Evolutionary conservation across 140 eudicot genomes (phyloP).

Genomic region (Bidens hawaiensis): DNA sequence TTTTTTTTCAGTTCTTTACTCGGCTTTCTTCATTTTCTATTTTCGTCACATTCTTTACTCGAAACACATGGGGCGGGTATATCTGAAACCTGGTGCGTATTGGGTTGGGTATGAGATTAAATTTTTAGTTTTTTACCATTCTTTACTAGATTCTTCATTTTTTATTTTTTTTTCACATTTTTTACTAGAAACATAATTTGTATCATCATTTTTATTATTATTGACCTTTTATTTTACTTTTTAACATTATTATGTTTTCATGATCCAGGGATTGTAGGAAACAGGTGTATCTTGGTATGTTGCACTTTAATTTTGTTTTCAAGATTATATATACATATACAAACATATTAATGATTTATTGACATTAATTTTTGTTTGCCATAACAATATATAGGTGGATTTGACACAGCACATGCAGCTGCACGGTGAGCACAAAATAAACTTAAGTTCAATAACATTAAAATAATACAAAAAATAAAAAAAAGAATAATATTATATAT

Average conservation of each 20-base stretch:
- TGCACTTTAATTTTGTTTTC: background rate
- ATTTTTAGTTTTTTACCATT: too few relatives aligned
- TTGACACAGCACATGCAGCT: constrained; percentile 99
- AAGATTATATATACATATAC: background rate
- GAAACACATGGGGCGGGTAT: too few relatives aligned
- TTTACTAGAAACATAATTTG: too few relatives aligned
- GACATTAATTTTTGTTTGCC: background rate
- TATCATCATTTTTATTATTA: background rate
- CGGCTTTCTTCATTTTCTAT: too few relatives aligned
- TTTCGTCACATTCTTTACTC: too few relatives aligned
- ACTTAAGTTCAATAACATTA: background rate
- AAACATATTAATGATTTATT: too few relatives aligned
- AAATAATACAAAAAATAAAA: background rate
- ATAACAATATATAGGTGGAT: constrained; percentile 65
- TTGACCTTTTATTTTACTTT: background rate
- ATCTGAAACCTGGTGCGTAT: too few relatives aligned
- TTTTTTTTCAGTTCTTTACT: too few relatives aligned
- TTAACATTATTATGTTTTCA: constrained; percentile 6
- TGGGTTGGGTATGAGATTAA: too few relatives aligned
- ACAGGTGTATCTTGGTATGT: constrained; percentile 90
- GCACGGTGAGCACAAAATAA: constrained; percentile 68
- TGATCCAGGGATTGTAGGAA: constrained; percentile 92
- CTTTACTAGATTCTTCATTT: background rate
- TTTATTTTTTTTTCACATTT: too few relatives aligned
- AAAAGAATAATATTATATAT: background rate